Evolutionary conservation across 805 yeast genomes (phyloP), one percentile per base, ranked within the genome.

Genomic region (Candida rishiriensis): DNA sequence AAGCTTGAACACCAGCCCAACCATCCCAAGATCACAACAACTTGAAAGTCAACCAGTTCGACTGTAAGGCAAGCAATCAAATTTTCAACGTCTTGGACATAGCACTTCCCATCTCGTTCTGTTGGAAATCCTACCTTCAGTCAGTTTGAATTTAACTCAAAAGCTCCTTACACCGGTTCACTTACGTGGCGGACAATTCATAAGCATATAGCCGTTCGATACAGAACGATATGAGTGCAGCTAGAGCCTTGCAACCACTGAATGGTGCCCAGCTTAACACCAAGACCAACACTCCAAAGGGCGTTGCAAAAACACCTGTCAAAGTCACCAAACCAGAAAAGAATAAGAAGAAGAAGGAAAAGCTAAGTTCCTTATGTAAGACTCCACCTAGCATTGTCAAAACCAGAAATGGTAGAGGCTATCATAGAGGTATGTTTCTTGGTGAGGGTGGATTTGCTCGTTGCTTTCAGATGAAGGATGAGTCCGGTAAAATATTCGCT

Each of bases 391-490:
- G 96, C 14, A 75, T 90, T 52, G 95, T 93, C 53, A 78, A 91
- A 54, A 88, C 93, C 36, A 78, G 90, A 66, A 75, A 77, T 46
- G 97, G 97, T 36, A 79, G 87, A 60, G 95, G 89, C 55, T 93
- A 86, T 65, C 88, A 85, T 51, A 78, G 98, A 61, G 98, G 98
- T 1, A 74, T 74, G 47, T 90, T 89, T 57, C 72, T 93, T 31
- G 99, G 99, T 32, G 98, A 91, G 69, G 99, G 99, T 48, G 99
- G 99, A 0, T 93, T 93, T 72, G 99, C 99, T 14, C 80, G 98
- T 60, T 93, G 99, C 63, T 93, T 93, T 69, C 97, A 93, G 64
- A 93, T 93, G 74, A 88, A 85, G 61, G 96, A 90, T 66, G 85
- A 88, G 49, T 71, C 78, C 52, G 98, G 98, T 31, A 79, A 80